phyloP scores from a whole-genome alignment of 2,329 filamentous ascomycete species.

The Exophiala dermatitidis region DNA sequence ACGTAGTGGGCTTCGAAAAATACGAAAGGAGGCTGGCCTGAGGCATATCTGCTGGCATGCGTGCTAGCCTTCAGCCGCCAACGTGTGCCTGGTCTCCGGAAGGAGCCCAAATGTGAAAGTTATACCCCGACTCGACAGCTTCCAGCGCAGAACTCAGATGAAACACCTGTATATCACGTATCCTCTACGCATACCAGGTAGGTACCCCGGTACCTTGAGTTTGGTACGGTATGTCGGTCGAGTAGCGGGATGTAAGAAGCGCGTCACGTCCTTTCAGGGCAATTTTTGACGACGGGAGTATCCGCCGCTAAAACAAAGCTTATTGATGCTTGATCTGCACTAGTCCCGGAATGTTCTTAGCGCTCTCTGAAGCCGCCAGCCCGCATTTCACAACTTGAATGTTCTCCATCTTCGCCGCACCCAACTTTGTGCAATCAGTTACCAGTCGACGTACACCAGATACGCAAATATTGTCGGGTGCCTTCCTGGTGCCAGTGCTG shows the following conservation, averaged over 20 bases:
- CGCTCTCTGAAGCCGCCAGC: neutral
- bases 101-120: too few species aligned
- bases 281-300: constrained; percentile 2
- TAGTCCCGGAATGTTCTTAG: constrained; percentile 1
- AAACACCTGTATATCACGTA: too few species aligned
- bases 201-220: too few species aligned
- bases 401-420: neutral
- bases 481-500: neutral
- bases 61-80: too few species aligned
- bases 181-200: too few species aligned
- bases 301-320: constrained; percentile 14
- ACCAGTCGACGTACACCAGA: neutral
- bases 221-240: too few species aligned
- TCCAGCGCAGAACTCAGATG: too few species aligned
- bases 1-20: constrained; percentile 16
- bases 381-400: neutral
- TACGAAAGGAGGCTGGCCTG: constrained; percentile 20
- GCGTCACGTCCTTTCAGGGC: neutral
- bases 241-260: too few species aligned
- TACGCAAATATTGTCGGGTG: neutral
- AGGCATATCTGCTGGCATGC: constrained; percentile 6
- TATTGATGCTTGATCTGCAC: constrained; percentile 12
- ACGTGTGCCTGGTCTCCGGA: too few species aligned
- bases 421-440: neutral
- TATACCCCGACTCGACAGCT: too few species aligned